Base-by-base conservation (phyloP, 1,284 basidiomycete genomes). In the Papiliotrema nemorosa region DNA sequence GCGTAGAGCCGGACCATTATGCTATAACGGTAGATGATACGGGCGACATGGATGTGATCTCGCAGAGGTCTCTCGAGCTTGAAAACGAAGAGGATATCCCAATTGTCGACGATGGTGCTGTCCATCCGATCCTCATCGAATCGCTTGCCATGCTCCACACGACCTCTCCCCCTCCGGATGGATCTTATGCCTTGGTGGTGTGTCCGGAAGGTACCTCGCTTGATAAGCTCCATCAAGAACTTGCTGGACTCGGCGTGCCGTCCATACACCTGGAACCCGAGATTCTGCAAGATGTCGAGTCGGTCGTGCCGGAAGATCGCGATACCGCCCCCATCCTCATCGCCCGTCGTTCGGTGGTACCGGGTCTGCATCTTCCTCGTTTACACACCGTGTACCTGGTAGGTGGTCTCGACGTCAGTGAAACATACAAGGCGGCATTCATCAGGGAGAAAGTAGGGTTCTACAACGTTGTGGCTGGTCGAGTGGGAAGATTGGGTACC, bases 311-410 rank as follows among this genome's bases (percentile, higher is more conserved):
- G 4, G 38, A 52, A 38, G 46, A 35, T 24, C 45, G 25, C 1
- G 25, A 33, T 14, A 39, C 33, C 13, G 38, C 35, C 4, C 45
- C 45, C 4, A 26, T 54, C 37, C 47, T 66, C 6, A 31, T 67
- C 7, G 47, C 59, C 2, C 50, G 48, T 16, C 50, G 67, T 29
- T 56, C 60, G 1, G 50, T 55, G 7, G 47, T 67, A 3, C 49
- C 65, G 1, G 67, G 67, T 1, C 41, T 69, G 14, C 64, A 69
- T 48, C 50, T 69, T 1, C 51, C 55, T 0, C 22, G 51, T 13
- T 50, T 69, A 12, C 62, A 63, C 47, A 64, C 60, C 3, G 54
- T 69, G 26, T 66, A 66, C 41, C 54, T 67, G 3, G 45, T 67
- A 2, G 52, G 54, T 33, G 67, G 67, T 6, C 49, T 69, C n/a